Evolutionary conservation across 129 eudicot genomes (phyloP).

Genomic region (Smallanthus sonchifolius): DNA sequence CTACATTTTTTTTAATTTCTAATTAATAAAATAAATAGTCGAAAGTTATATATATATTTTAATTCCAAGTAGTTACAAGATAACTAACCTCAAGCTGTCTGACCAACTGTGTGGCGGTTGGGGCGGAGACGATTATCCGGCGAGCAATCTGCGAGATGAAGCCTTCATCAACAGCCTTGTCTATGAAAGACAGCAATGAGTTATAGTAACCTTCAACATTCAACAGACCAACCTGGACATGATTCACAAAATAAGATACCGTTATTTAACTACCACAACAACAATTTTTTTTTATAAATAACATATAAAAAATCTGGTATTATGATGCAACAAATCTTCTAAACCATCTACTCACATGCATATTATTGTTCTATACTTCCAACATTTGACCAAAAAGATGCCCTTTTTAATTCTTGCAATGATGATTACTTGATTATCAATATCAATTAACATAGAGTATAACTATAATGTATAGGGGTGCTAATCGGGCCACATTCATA

Average conservation of each 20-base stretch:
- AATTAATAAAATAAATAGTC: too few species aligned
- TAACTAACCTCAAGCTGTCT: slow-evolving; percentile 75
- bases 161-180: slow-evolving; percentile 99
- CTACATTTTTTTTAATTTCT: background rate
- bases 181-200: slow-evolving; percentile 80
- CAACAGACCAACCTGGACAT: slow-evolving; percentile 86
- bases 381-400: slow-evolving; percentile 50
- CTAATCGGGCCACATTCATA: background rate
- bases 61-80: too few species aligned
- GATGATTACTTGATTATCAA: background rate
- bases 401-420: slow-evolving; percentile 13
- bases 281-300: too few species aligned
- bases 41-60: too few species aligned
- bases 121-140: slow-evolving; percentile 81
- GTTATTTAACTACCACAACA: background rate
- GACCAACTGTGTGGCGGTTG: slow-evolving; percentile 72
- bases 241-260: slow-evolving; percentile 25
- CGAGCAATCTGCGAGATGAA: slow-evolving; percentile 84
- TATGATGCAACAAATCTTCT: slow-evolving; percentile 36
- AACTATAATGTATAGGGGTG: background rate
- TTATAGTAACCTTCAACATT: slow-evolving; percentile 95
- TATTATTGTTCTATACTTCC: slow-evolving; percentile 28
- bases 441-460: background rate
- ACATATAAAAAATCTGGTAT: background rate
- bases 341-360: slow-evolving; percentile 44